Conservation (phyloP, 257 asterid genomes). For the Linderniella brevidens region DNA sequence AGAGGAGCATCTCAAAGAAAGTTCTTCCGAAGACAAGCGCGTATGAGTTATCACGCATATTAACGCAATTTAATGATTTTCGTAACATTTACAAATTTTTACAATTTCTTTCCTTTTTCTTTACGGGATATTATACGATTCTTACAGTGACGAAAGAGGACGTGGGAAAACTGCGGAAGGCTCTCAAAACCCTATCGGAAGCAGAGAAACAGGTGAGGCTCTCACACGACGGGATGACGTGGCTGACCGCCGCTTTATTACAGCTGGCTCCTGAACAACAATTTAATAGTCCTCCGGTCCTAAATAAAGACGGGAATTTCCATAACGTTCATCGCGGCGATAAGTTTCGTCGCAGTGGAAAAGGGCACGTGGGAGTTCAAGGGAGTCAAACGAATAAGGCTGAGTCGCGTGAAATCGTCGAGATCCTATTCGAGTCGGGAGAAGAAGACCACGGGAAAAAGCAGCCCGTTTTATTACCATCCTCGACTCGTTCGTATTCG, state of each 20-base stretch:
- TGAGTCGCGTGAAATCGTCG: constrained; percentile 33
- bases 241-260: constrained; percentile 92
- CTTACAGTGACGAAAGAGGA: constrained; percentile 65
- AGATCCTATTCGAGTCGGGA: constrained; percentile 54
- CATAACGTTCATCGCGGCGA: constrained; percentile 19
- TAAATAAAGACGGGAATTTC: constrained; percentile 26
- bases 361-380: constrained; percentile 16
- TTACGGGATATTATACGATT: background rate
- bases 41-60: constrained; percentile 29
- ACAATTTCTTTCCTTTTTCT: background rate
- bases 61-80: background rate
- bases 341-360: too few species aligned
- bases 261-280: constrained; percentile 97
- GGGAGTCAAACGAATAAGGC: constrained; percentile 18
- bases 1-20: constrained; percentile 61
- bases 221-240: constrained; percentile 71
- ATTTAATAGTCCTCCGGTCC: constrained; percentile 42
- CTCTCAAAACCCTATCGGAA: constrained; percentile 82
- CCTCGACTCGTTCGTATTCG: constrained; percentile 22
- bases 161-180: constrained; percentile 88
- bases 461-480: constrained; percentile 24
- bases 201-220: constrained; percentile 95
- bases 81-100: background rate
- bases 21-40: constrained; percentile 48
- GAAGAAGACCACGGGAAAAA: constrained; percentile 24